Percentiles rank a stretch among this genome's conserved stretches.
phyloP scores from a whole-genome alignment of 148 eudicot species.

The Camellia lanceoleosa region DNA sequence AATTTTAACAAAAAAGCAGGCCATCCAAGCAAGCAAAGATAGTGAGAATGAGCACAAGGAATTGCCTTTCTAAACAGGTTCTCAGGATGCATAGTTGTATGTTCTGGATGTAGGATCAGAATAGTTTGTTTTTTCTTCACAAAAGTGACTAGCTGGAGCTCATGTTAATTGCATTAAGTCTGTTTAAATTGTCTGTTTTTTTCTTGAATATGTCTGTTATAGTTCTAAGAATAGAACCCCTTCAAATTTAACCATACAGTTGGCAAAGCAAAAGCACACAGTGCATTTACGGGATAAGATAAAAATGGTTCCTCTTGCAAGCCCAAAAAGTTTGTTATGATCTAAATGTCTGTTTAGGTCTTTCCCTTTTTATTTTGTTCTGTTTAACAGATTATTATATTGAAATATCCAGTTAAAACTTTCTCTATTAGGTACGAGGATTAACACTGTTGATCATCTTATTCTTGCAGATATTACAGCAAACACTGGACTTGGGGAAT shows the following conservation, averaged over 20 bases:
- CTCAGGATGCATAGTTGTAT: background rate
- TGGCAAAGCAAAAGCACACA: too few species aligned
- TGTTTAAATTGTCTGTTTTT: background rate
- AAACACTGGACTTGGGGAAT: constrained; percentile 46
- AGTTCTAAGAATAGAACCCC: too few species aligned
- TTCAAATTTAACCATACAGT: too few species aligned
- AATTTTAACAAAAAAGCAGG: too few species aligned
- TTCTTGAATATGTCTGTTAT: too few species aligned
- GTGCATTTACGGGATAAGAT: too few species aligned
- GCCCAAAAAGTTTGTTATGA: background rate
- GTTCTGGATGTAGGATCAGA: background rate
- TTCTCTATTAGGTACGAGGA: background rate
- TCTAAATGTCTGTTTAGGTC: background rate
- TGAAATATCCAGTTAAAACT: background rate
- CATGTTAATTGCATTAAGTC: background rate
- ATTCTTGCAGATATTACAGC: constrained; percentile 45
- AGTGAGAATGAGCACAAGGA: too few species aligned
- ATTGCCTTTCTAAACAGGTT: background rate
- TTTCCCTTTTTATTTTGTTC: background rate
- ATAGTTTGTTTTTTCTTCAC: background rate
- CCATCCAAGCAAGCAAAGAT: too few species aligned
- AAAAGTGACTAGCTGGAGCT: background rate
- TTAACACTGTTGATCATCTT: background rate
- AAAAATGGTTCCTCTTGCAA: background rate
- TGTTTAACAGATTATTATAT: background rate